Evolutionary conservation across 2,329 filamentous ascomycete species (phyloP), one percentile per base, ranked within the genome.

Genomic region (Monosporascus sp.): DNA sequence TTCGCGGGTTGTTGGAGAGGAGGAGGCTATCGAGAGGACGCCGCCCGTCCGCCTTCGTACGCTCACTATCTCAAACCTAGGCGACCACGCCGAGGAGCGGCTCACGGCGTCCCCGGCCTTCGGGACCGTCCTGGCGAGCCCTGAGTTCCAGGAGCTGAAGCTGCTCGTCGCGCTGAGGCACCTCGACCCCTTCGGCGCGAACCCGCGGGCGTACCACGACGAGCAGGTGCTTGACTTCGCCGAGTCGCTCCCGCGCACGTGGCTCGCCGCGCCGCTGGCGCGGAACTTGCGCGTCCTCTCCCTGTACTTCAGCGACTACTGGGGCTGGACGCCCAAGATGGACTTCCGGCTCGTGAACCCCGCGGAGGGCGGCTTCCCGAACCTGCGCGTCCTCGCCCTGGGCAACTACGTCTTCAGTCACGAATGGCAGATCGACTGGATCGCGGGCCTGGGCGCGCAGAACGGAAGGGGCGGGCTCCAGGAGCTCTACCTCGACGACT

Each of bases 381-480:
- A 65, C 0, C 68, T 79, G 5, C 67, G 67, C 35, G 64, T 69
- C 0, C 65, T 79, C 0, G 63, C 68, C 0, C 57, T 80, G 0
- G 72, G 73, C 0, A 71, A 70, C 1, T 74, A 70, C 20, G 65
- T 68, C 3, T 76, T 80, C 48, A 67, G 67, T 5, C 68, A 77
- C 37, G 69, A 77, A 20, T 72, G 70, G 65, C 76, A 79, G 51
- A 59, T 78, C 0, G 71, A 73, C 9, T 79, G 76, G 75, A 70
- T 80, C 4, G 53, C 72, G 0, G 68, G 67, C 0, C 64, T 78
- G 3, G 65, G 60, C 5, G 14, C 54, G 5, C 44, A 49, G 3
- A 65, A 63, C n/a, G 57, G 54, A 2, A 50, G 38, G 1, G 60
- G 59, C 0, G 74, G 73, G 0, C 63, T 79, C 0, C 56, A 70